Percentiles rank a stretch among this genome's conserved stretches.
phyloP scores from a whole-genome alignment of 768 basidiomycete genomes.

The Boletus rufocinnamomeus region DNA sequence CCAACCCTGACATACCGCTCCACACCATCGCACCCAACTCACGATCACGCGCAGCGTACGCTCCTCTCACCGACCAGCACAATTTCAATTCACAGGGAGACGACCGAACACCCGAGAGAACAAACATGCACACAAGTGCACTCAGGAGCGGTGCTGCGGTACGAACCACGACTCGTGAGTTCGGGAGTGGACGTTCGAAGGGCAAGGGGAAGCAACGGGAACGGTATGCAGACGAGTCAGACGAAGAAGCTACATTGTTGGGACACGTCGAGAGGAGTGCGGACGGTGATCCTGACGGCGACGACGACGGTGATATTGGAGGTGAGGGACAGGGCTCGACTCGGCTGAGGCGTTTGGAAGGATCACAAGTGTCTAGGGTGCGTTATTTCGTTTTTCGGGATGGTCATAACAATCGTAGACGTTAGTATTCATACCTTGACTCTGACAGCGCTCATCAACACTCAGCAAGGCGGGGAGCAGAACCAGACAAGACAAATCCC shows the following conservation, averaged over 20 bases:
- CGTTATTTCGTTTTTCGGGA: slow-evolving; percentile 4
- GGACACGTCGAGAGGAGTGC: slow-evolving; percentile 38
- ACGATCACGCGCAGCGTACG: slow-evolving; percentile 49
- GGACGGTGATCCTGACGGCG: slow-evolving; percentile 39
- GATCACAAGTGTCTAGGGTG: slow-evolving; percentile 23
- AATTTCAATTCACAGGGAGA: slow-evolving; percentile 24
- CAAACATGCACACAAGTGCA: slow-evolving; percentile 34
- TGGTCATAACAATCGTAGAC: background rate
- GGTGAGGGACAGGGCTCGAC: slow-evolving; percentile 33
- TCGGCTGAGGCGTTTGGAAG: slow-evolving; percentile 28
- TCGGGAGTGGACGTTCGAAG: slow-evolving; percentile 20
- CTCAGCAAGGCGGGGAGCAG: slow-evolving; percentile 12
- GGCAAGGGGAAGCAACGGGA: slow-evolving; percentile 52
- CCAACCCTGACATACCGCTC: slow-evolving; percentile 67
- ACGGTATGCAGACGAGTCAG: slow-evolving; percentile 61
- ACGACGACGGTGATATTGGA: slow-evolving; percentile 42
- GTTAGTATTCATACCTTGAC: background rate
- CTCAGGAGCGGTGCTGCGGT: slow-evolving; percentile 38
- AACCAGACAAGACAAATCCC: slow-evolving; percentile 62
- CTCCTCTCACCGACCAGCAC: slow-evolving; percentile 40
- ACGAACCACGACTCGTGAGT: slow-evolving; percentile 20
- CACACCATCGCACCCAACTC: slow-evolving; percentile 53
- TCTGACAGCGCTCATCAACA: slow-evolving; percentile 27
- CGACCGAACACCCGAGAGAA: slow-evolving; percentile 16
- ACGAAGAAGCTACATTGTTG: slow-evolving; percentile 56